Evolutionary conservation across 352 stramenopile species (phyloP), one percentile per base, ranked within the genome.

Genomic region (Globisporangium nodosum): DNA sequence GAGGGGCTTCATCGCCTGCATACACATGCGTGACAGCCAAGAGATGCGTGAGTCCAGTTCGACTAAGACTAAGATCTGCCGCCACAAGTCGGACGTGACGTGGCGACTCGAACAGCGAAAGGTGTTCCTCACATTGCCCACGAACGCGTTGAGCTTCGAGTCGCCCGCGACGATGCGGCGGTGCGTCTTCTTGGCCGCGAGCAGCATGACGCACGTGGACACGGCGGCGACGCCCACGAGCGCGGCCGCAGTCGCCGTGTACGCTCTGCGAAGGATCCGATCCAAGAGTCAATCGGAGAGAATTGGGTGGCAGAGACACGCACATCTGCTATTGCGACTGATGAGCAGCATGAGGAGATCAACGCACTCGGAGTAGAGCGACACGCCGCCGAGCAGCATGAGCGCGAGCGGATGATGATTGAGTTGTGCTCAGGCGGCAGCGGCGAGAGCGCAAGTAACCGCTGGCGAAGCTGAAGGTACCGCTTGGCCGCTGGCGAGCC

Each of bases 121-220:
- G 16, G 20, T 37, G 33, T 0, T 37, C 33, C 56, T 20, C 31
- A 63, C 56, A 4, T 24, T 43, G 48, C 39, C 31, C 7, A 63
- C 20, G 20, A 63, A 63, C 49, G 31, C 30, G 40, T 63, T 63
- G 43, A 63, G 57, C 39, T 49, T 46, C 12, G 57, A 63, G 12
- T 63, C 43, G 49, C 57, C 57, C 24, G 50, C 49, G 49, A 63
- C 21, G n/a, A 63, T 63, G 49, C 57, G 57, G 45, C 51, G 52
- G 55, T 61, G 47, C 21, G 49, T 48, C 15, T 24, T 35, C 40
- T 42, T n/a, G 18, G 47, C 48, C 46, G 54, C 46, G 55, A 50
- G 35, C 47, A 54, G 47, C 46, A 61, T 49, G 47, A 30, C 54
- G 15, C 21, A 40, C 35, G 35, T 48, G 21, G 35, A 61, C 21